Conservation (phyloP, 768 basidiomycete species). For the Thelephora ganbajun region DNA sequence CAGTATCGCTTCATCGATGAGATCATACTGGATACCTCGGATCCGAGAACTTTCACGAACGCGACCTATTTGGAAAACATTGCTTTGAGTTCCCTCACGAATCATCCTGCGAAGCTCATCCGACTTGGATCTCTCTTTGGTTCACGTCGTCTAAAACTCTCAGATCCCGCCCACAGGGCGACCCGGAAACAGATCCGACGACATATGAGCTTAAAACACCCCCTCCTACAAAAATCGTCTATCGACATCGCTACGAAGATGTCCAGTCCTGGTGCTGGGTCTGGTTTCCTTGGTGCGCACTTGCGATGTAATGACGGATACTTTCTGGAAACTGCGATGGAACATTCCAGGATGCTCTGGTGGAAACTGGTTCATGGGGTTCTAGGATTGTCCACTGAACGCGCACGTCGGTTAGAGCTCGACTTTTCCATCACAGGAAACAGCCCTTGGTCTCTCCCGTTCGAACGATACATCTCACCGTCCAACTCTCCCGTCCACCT, state of each 20-base stretch:
- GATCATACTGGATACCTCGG: too few species aligned
- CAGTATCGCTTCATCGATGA: too few species aligned
- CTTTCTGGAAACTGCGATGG: constrained; percentile 30
- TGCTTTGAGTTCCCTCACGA: constrained; percentile 16
- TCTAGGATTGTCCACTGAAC: constrained; percentile 24
- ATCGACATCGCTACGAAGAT: constrained; percentile 20
- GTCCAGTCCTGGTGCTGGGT: constrained; percentile 22
- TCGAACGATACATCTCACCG: constrained; percentile 8
- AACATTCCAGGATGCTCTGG: constrained; percentile 38
- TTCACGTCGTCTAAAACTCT: constrained; percentile 49
- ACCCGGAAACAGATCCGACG: constrained; percentile 32
- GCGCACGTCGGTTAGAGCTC: constrained; percentile 7
- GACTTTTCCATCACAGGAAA: constrained; percentile 1
- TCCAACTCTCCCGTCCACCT: constrained; percentile 14
- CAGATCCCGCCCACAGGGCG: too few species aligned
- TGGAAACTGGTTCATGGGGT: constrained; percentile 37
- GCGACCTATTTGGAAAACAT: constrained; percentile 8
- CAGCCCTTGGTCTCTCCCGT: constrained; percentile 5
- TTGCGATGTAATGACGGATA: constrained; percentile 56
- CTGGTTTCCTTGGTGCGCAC: constrained; percentile 46
- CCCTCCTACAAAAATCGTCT: constrained; percentile 23
- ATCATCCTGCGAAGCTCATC: constrained; percentile 32
- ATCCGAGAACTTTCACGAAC: too few species aligned
- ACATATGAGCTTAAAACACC: constrained; percentile 45
- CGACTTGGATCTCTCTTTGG: constrained; percentile 70